A percentile compares a stretch with the other conserved stretches of the same genome.
phyloP scores from a whole-genome alignment of 345 rosid genomes.

The Adansonia digitata region DNA sequence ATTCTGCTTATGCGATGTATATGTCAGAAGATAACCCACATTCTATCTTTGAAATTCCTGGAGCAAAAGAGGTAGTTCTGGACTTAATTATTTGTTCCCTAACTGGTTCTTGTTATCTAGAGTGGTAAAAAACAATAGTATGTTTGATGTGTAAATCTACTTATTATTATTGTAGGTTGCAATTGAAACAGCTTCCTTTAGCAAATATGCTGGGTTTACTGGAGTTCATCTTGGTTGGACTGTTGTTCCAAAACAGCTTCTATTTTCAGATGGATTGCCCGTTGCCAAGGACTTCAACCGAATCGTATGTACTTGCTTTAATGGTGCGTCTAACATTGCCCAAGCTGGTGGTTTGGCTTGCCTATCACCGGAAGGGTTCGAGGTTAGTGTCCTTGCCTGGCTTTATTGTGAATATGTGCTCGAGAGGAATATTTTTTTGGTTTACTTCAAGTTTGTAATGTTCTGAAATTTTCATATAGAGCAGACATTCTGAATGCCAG shows the following conservation, averaged over 20 bases:
- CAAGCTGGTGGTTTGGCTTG: constrained; percentile 97
- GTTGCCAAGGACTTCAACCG: constrained; percentile 89
- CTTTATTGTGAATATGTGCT: not conserved
- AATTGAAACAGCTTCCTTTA: constrained; percentile 82
- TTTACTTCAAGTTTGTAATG: not conserved
- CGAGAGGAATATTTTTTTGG: not conserved
- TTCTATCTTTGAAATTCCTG: constrained; percentile 93
- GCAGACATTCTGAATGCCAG: not conserved
- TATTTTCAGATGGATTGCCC: constrained; percentile 82
- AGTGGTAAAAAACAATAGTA: not conserved
- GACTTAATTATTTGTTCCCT: not conserved
- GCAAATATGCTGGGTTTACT: constrained; percentile 95
- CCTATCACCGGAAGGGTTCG: constrained; percentile 76
- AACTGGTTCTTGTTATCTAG: not conserved
- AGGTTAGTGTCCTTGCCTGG: constrained; percentile 34
- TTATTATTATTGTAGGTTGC: constrained; percentile 53
- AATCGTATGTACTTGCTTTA: constrained; percentile 79
- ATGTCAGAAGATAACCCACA: constrained; percentile 80
- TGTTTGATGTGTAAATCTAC: not conserved
- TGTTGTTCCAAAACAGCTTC: constrained; percentile 75
- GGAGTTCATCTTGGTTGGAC: constrained; percentile 99
- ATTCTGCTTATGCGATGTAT: constrained; percentile 89
- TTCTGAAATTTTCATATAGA: not conserved
- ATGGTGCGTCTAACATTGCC: constrained; percentile 82
- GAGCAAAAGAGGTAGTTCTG: constrained; percentile 78